Percentiles rank a stretch among this genome's conserved stretches.
Conservation (phyloP, 148 eudicot genomes). For the Suaeda aralocaspica region DNA sequence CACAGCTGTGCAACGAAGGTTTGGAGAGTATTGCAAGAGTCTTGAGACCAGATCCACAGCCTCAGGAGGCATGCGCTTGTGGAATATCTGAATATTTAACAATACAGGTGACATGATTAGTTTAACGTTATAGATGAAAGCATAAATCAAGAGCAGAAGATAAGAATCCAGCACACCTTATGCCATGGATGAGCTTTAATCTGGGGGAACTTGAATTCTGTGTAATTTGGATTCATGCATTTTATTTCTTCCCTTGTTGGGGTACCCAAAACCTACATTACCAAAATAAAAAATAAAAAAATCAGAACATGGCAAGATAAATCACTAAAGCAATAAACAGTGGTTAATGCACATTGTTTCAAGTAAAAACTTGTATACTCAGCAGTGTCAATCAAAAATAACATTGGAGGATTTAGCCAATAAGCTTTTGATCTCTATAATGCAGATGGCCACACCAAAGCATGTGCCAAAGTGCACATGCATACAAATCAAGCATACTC, state of each 20-base stretch:
- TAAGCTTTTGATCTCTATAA: too few species aligned
- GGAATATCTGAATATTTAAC: conserved; percentile 53
- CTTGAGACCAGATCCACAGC: conserved; percentile 94
- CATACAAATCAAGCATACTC: too few species aligned
- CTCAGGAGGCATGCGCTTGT: conserved; percentile 88
- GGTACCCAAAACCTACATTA: conserved; percentile 80
- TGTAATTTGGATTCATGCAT: conserved; percentile 94
- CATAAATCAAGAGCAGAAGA: neutral
- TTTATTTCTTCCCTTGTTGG: conserved; percentile 93
- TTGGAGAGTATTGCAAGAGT: conserved; percentile 86
- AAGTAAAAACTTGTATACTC: too few species aligned
- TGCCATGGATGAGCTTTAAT: conserved; percentile 98
- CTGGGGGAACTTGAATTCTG: conserved; percentile 84
- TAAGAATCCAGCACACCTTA: conserved; percentile 46
- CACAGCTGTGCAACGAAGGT: conserved; percentile 79
- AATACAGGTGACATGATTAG: conserved; percentile 6
- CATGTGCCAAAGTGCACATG: too few species aligned
- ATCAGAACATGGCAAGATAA: too few species aligned
- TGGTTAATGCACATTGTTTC: too few species aligned
- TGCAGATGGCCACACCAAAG: too few species aligned
- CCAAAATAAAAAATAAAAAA: neutral
- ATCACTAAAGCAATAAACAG: too few species aligned
- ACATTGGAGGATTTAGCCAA: too few species aligned
- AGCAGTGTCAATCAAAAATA: too few species aligned
- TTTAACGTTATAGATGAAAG: neutral